Base-by-base conservation (phyloP, 1,284 basidiomycete genomes). In the Ganoderma lucidum region DNA sequence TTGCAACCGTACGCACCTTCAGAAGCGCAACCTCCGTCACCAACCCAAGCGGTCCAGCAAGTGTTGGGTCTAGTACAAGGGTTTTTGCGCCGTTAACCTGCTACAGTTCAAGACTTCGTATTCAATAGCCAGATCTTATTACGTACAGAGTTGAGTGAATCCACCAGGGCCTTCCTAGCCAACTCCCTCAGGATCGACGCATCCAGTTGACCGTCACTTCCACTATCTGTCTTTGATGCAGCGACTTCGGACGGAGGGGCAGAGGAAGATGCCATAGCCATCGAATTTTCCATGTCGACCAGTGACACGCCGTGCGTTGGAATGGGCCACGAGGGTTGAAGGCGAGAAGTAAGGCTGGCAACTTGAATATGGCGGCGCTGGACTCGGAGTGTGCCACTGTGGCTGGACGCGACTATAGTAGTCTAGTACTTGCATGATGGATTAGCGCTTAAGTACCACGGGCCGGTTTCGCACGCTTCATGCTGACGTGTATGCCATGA, bases 21-120 rank as follows among this genome's bases (percentile, higher is more conserved):
- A 99, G 84, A 28, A 96, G 82, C 1, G 95, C 89, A 0, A 99
- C 95, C 77, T 99, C 97, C 1, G 94, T 96, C 35, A 99, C 90
- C 19, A 99, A 87, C 1, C 97, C 96, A 5, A 99, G 85, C 0
- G 97, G 97, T 0, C 97, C 97, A 2, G 96, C 94, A 12, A 99
- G 83, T 2, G 90, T 86, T 1, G 94, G 86, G 75, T 99, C 96
- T 4, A 99, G 87, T 41, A 99, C 94, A 51, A 99, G 90, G 1
- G 97, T 99, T 85, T 99, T 99, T 63, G 94, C 91, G 10, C 96
- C 97, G 81, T 93, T 94, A 6, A 98, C 94, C 93, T 96, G 66
- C 0, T 55, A 39, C 14, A 23, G 41, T 41, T 42, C 39, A 41
- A 42, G 39, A 42, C 23, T 23, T 30, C 19, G 23, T 15, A 42